phyloP scores from a whole-genome alignment of 2,329 filamentous ascomycete genomes.

The Scytalidium lignicola region DNA sequence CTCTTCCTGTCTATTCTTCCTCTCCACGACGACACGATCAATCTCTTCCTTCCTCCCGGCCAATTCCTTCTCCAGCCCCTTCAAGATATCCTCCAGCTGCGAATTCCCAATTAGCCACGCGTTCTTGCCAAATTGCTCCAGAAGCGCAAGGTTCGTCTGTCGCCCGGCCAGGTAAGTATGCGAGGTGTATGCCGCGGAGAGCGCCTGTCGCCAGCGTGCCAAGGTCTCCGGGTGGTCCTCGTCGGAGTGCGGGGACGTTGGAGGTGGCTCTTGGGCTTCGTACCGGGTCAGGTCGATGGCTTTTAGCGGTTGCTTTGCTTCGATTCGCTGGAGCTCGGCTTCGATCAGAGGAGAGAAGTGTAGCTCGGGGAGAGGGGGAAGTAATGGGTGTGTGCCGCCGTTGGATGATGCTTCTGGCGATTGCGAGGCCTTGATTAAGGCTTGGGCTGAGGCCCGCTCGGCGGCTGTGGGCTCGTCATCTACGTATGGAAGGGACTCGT shows the following conservation, averaged over 20 bases:
- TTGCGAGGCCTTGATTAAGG: conserved; percentile 66
- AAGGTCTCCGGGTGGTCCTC: conserved; percentile 28
- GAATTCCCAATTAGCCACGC: conserved; percentile 86
- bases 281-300: conserved; percentile 78
- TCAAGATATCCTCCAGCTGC: conserved; percentile 68
- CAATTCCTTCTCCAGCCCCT: conserved; percentile 68
- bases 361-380: conserved; percentile 51
- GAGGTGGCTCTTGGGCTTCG: conserved; percentile 64
- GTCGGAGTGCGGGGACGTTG: conserved; percentile 30
- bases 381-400: conserved; percentile 34
- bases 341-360: conserved; percentile 62
- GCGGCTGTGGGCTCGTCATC: conserved; percentile 63
- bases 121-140: conserved; percentile 61
- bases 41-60: conserved; percentile 61
- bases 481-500: conserved; percentile 49
- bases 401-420: neutral
- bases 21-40: conserved; percentile 66
- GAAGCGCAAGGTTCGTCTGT: conserved; percentile 17
- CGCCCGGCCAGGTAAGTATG: conserved; percentile 48
- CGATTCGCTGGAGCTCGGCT: conserved; percentile 64
- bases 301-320: conserved; percentile 50
- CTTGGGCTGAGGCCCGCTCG: conserved; percentile 61
- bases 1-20: conserved; percentile 65
- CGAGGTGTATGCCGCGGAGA: conserved; percentile 48
- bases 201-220: conserved; percentile 13